These are phyloP conservation scores for Mimosa pudica DNA, from an alignment of 306 rosid species.

Conservation along the genomic window DNA sequence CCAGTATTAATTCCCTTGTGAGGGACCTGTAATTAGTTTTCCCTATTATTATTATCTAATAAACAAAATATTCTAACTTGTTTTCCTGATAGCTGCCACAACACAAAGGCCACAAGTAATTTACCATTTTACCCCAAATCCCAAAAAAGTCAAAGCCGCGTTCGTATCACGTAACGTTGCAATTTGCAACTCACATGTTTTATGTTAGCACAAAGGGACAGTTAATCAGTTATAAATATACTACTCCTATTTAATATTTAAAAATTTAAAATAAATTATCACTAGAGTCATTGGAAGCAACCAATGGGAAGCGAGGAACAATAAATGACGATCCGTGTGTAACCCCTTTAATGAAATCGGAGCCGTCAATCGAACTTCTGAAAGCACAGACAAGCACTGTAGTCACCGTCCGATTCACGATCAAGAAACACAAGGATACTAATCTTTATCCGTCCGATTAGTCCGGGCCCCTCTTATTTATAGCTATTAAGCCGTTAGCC, in stretches of 20 bases:
- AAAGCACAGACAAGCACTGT: conserved; percentile 49
- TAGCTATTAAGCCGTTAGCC: neutral
- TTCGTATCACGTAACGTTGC: too few relatives aligned
- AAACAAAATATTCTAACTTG: too few relatives aligned
- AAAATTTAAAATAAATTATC: too few relatives aligned
- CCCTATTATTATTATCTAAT: too few relatives aligned
- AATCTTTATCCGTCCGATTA: conserved; percentile 46
- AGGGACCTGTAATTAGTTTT: too few relatives aligned
- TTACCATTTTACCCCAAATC: neutral
- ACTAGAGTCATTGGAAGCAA: neutral
- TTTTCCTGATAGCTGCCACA: neutral
- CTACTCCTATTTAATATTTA: too few relatives aligned
- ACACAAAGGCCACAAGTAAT: neutral
- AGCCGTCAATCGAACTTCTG: conserved; percentile 38
- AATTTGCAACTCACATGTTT: too few relatives aligned
- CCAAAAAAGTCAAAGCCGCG: neutral
- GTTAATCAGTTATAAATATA: too few relatives aligned
- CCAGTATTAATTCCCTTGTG: too few relatives aligned
- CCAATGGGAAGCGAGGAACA: conserved; percentile 45
- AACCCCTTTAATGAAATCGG: conserved; percentile 10
- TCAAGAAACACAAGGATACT: conserved; percentile 53
- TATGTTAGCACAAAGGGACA: too few relatives aligned
- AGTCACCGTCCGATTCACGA: conserved; percentile 38
- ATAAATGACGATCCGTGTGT: conserved; percentile 48
- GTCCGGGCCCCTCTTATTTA: conserved; percentile 34